These are phyloP conservation scores for Macrolepiota dolichaula DNA, from an alignment of 768 basidiomycete genomes.

Conservation along the genomic window DNA sequence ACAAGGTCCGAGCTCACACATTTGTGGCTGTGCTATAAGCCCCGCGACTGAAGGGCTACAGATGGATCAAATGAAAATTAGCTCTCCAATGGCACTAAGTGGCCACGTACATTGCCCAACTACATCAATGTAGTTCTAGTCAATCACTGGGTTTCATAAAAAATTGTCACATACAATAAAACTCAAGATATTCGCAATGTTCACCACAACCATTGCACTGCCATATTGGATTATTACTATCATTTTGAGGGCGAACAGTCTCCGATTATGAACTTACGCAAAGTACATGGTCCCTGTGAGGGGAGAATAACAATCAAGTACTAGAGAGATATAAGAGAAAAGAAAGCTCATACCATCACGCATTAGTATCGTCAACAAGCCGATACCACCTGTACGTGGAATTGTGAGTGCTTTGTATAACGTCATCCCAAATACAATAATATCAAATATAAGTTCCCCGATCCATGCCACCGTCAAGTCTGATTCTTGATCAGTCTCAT, in stretches of 20 bases:
- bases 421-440: slow-evolving; percentile 37
- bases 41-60: slow-evolving; percentile 20
- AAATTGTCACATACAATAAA: slow-evolving; percentile 12
- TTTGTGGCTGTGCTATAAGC: slow-evolving; percentile 23
- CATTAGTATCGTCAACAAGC: slow-evolving; percentile 26
- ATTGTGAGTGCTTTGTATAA: slow-evolving; percentile 29
- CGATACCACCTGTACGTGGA: slow-evolving; percentile 15
- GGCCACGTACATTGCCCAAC: background rate
- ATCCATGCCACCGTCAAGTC: slow-evolving; percentile 34
- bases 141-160: background rate
- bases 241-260: background rate
- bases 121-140: background rate
- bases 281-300: slow-evolving; percentile 36
- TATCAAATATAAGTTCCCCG: slow-evolving; percentile 35
- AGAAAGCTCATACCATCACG: slow-evolving; percentile 33
- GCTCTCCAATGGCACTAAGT: background rate
- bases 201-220: background rate
- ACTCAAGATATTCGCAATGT: slow-evolving; percentile 13
- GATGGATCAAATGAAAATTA: background rate
- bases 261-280: slow-evolving; percentile 21
- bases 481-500: slow-evolving; percentile 9
- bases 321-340: background rate
- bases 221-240: slow-evolving; percentile 7
- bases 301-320: background rate
- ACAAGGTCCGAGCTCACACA: slow-evolving; percentile 15